Percentiles rank a stretch among this genome's conserved stretches.
Evolutionary conservation across 331 rosid species (phyloP).

Genomic region (Prunus yedoensis): DNA sequence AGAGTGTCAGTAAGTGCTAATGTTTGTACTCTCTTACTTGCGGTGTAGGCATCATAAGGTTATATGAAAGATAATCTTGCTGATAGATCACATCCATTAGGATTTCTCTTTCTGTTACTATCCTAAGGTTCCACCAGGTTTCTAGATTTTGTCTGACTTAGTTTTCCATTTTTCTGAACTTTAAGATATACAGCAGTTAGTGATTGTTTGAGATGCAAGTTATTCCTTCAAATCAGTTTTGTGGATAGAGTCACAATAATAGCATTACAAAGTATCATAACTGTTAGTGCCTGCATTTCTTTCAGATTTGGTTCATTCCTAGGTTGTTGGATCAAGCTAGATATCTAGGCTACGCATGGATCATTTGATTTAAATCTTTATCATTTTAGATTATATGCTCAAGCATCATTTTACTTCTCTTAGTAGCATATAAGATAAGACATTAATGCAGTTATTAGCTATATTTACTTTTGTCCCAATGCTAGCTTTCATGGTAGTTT

Average conservation of each 20-base stretch:
- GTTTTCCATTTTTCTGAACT: neutral
- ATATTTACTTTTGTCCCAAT: neutral
- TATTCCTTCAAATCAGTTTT: neutral
- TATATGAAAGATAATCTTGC: neutral
- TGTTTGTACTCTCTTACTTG: neutral
- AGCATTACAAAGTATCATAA: neutral
- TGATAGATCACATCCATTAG: neutral
- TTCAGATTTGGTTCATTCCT: neutral
- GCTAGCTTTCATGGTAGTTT: neutral
- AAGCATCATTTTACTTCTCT: neutral
- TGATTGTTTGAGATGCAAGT: neutral
- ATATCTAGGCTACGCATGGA: neutral
- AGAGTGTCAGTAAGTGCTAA: neutral
- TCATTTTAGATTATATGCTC: neutral
- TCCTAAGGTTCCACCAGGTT: neutral
- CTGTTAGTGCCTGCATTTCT: neutral
- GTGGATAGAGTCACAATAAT: neutral
- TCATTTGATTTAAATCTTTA: neutral
- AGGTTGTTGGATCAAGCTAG: neutral
- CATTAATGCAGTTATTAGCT: neutral
- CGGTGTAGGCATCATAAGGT: neutral
- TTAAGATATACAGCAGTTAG: neutral
- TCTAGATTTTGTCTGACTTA: neutral
- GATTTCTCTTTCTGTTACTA: neutral
- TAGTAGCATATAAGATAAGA: neutral